Base-by-base conservation (phyloP, 2,329 filamentous ascomycete species). In the Beauveria varroae region DNA sequence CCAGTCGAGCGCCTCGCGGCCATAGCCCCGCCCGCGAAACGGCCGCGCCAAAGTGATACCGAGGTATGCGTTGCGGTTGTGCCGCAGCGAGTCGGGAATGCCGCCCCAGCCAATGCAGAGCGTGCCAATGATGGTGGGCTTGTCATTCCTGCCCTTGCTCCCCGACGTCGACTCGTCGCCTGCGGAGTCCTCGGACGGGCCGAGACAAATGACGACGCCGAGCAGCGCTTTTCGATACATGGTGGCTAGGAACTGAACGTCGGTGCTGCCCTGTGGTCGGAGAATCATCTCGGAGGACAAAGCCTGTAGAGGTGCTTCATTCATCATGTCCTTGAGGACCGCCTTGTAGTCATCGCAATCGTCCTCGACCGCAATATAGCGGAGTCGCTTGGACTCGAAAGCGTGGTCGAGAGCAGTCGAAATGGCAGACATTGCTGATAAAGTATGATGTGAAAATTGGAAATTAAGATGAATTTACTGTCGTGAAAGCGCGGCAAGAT, bases 71-170 rank as follows among this genome's bases (percentile, higher is more conserved):
- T 60, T 63, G 50, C 61, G 56, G 61, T 63, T 59, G 55, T 63
- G 56, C 43, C 51, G 41, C 43, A 55, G 26, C 44, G 56, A 55
- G 20, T 51, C 61, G 5, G 61, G 50, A 34, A 63, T 56, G 44
- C 61, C 61, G 52, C 61, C 61, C 51, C 51, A 60, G 50, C 61
- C 61, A 20, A 63, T 44, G 43, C 56, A 60, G 5, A 63, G 57
- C n/a, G 56, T 59, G 61, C 67, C 67, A 41, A 67, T 66, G 53
- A 67, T 65, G 41, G 64, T 64, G 22, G 57, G 63, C 24, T 51
- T 40, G 28, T 7, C 28, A n/a, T 40, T 12, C 40, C 7, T 6
- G 26, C 28, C 20, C 43, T 24, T 16, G 24, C 30, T 28, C n/a
- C 20, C 34, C 34, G 12, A 37, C 12, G 12, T 37, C 5, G 34